Conservation (phyloP, 2,329 filamentous ascomycete species). For the Biscogniauxia sp. region DNA sequence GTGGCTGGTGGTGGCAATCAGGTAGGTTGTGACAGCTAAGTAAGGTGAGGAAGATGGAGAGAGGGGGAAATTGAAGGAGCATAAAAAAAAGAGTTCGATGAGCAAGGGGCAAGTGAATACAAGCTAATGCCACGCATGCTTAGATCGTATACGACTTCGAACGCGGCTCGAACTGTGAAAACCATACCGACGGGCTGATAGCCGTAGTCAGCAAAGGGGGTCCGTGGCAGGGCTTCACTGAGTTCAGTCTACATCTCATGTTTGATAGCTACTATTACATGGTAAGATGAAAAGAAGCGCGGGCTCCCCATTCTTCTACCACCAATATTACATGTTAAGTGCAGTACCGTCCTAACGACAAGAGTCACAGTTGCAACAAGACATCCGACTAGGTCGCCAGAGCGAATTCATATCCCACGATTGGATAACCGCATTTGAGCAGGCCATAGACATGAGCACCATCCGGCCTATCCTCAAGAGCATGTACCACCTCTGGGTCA, state of each 20-base stretch:
- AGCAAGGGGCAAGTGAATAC: too few relatives aligned
- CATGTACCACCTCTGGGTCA: slow-evolving; percentile 26
- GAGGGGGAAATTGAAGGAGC: too few relatives aligned
- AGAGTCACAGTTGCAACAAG: slow-evolving; percentile 26
- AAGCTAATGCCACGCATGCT: not conserved
- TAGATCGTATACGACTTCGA: slow-evolving; percentile 28
- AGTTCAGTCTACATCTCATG: slow-evolving; percentile 24
- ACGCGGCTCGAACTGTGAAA: slow-evolving; percentile 28
- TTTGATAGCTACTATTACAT: slow-evolving; percentile 31
- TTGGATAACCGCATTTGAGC: slow-evolving; percentile 22
- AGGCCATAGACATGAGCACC: slow-evolving; percentile 19
- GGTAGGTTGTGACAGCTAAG: too few relatives aligned
- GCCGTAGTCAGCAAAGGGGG: slow-evolving; percentile 26
- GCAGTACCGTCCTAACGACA: slow-evolving; percentile 8
- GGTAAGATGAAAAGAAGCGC: slow-evolving; percentile 14
- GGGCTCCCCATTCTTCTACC: too few relatives aligned
- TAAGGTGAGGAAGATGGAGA: too few relatives aligned
- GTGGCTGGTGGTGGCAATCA: too few relatives aligned
- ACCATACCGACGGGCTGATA: slow-evolving; percentile 27
- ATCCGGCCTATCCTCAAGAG: slow-evolving; percentile 18
- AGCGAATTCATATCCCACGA: slow-evolving; percentile 24
- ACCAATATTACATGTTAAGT: too few relatives aligned
- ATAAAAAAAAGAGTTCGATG: not conserved
- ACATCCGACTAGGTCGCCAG: slow-evolving; percentile 25
- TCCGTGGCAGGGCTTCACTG: slow-evolving; percentile 21